Conservation (phyloP, 441 rosid genomes). For the Pelargonium fulgidum region DNA sequence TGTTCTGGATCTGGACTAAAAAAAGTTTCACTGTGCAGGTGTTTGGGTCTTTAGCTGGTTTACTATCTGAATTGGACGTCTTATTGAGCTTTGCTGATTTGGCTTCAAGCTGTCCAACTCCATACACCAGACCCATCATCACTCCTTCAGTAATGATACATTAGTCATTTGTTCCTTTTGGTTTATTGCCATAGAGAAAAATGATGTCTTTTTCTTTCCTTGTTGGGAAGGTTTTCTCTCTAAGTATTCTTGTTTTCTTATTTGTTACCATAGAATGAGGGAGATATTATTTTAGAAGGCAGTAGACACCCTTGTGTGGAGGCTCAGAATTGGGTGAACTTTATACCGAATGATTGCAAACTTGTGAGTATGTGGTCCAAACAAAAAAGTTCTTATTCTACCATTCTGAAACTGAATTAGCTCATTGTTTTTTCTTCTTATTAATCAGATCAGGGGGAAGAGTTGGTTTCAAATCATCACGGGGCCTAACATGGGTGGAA, state of each 20-base stretch:
- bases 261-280: constrained; percentile 51
- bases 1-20: constrained; percentile 16
- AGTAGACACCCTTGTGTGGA: constrained; percentile 98
- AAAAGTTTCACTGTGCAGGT: constrained; percentile 49
- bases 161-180: constrained; percentile 16
- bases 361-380: constrained; percentile 54
- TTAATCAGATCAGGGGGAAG: constrained; percentile 66
- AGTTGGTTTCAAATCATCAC: constrained; percentile 99
- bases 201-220: constrained; percentile 11
- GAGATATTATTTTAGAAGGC: constrained; percentile 82
- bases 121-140: constrained; percentile 87
- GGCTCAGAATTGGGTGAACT: constrained; percentile 99
- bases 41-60: constrained; percentile 61
- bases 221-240: constrained; percentile 15
- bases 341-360: constrained; percentile 94
- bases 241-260: constrained; percentile 12
- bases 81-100: constrained; percentile 93
- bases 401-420: constrained; percentile 23
- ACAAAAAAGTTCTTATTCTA: constrained; percentile 15
- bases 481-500: constrained; percentile 99
- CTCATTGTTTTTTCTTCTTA: constrained; percentile 17
- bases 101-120: constrained; percentile 86
- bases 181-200: constrained; percentile 6
- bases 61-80: constrained; percentile 90
- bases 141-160: constrained; percentile 53